Evolutionary conservation across 768 basidiomycete species (phyloP).

Genomic region (Pulveroboletus sp.): DNA sequence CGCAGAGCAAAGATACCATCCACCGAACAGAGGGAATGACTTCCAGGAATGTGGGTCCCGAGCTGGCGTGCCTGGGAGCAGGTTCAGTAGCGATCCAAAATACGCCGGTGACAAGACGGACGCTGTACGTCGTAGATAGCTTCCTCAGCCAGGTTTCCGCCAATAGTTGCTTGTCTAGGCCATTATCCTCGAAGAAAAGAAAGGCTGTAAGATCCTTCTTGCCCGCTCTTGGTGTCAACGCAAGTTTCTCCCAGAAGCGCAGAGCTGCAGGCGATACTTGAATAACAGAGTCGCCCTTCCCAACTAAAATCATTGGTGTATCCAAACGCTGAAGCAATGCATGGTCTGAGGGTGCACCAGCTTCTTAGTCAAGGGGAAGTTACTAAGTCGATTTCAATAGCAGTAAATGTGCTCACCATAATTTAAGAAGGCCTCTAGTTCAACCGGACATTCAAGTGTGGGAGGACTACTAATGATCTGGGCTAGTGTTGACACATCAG

Average conservation of each 20-base stretch:
- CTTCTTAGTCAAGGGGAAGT: constrained; percentile 1
- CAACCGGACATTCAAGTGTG: constrained; percentile 37
- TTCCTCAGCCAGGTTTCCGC: constrained; percentile 59
- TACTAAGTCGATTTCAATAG: background rate
- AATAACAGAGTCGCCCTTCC: constrained; percentile 64
- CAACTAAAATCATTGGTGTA: constrained; percentile 57
- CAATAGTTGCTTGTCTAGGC: constrained; percentile 40
- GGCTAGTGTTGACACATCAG: constrained; percentile 49
- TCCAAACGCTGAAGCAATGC: constrained; percentile 34
- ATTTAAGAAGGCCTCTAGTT: constrained; percentile 42
- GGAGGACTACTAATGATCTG: constrained; percentile 31
- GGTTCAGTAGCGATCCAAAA: constrained; percentile 9
- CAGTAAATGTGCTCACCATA: constrained; percentile 25
- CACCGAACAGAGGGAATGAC: constrained; percentile 38
- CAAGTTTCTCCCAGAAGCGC: constrained; percentile 84
- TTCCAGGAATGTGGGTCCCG: constrained; percentile 53
- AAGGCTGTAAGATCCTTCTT: constrained; percentile 66
- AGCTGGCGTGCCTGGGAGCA: constrained; percentile 51
- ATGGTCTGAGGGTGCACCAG: constrained; percentile 1
- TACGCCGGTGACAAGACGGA: constrained; percentile 31
- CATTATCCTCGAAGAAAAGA: constrained; percentile 62
- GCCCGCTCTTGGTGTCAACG: constrained; percentile 64
- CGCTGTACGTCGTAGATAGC: constrained; percentile 53
- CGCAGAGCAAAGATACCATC: constrained; percentile 61
- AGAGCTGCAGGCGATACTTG: constrained; percentile 66